phyloP scores from a whole-genome alignment of 768 basidiomycete genomes.

The Terana coerulea region DNA sequence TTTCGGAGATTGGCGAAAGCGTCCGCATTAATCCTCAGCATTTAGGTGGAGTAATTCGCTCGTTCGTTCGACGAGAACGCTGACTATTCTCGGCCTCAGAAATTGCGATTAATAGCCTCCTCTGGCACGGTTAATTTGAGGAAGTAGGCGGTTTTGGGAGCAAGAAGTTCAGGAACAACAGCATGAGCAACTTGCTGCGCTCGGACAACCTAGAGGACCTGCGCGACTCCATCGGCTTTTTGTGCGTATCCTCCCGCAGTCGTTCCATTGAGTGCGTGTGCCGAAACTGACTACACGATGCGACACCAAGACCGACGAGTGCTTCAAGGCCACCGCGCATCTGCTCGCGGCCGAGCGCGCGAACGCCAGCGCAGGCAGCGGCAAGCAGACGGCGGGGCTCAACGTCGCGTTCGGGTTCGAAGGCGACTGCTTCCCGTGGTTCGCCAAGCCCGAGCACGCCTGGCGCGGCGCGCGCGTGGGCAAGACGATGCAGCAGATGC shows the following conservation, averaged over 20 bases:
- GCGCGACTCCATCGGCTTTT: constrained; percentile 10
- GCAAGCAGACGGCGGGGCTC: neutral
- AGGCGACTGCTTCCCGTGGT: constrained; percentile 10
- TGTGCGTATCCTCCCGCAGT: constrained; percentile 9
- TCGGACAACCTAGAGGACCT: neutral
- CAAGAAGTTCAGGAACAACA: constrained; percentile 14
- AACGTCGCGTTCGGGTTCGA: constrained; percentile 15
- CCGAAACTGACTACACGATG: no score
- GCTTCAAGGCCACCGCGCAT: constrained; percentile 9
- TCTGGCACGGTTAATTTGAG: constrained; percentile 12
- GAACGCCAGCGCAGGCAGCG: neutral
- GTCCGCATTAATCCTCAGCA: neutral
- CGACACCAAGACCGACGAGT: constrained; percentile 7
- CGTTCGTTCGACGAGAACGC: neutral
- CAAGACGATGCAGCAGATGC: constrained; percentile 28
- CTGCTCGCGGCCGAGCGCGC: neutral
- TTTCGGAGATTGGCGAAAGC: constrained; percentile 1
- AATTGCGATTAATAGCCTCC: constrained; percentile 8
- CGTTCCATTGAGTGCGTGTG: neutral
- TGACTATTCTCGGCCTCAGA: constrained; percentile 3
- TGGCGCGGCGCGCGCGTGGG: constrained; percentile 19
- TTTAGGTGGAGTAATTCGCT: neutral
- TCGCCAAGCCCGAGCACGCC: constrained; percentile 3
- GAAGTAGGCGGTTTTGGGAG: constrained; percentile 3
- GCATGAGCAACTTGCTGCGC: neutral